Conservation (phyloP, 2,329 filamentous ascomycete genomes). For the Thelonectria blattea region DNA sequence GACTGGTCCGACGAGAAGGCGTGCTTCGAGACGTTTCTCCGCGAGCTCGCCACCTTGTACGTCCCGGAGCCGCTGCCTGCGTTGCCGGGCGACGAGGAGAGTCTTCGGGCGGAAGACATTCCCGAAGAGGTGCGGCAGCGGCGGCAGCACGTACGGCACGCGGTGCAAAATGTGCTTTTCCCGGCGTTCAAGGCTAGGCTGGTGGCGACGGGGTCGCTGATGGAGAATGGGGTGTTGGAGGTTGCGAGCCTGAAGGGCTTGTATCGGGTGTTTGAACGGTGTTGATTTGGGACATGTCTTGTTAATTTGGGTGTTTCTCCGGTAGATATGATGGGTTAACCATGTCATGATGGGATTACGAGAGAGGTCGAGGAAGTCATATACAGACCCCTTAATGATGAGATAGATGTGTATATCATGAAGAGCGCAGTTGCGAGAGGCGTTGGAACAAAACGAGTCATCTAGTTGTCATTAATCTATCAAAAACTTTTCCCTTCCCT, state of each 20-base stretch:
- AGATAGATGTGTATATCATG: not conserved
- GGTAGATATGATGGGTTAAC: not conserved
- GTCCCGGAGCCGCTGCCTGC: constrained; percentile 83
- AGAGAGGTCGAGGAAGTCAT: not conserved
- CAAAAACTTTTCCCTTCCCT: constrained; percentile 11
- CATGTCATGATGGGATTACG: not conserved
- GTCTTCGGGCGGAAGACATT: constrained; percentile 45
- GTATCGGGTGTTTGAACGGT: constrained; percentile 94
- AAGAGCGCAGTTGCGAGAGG: not conserved
- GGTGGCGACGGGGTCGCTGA: constrained; percentile 78
- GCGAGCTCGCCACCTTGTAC: constrained; percentile 88
- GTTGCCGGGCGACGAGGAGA: constrained; percentile 42
- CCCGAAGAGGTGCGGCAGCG: constrained; percentile 62
- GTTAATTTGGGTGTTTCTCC: not conserved
- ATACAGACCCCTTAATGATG: not conserved
- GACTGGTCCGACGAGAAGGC: constrained; percentile 84
- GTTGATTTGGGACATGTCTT: constrained; percentile 55
- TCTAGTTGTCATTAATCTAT: constrained; percentile 6
- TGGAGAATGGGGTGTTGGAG: constrained; percentile 79
- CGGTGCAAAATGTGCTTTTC: constrained; percentile 86
- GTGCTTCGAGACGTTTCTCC: constrained; percentile 86
- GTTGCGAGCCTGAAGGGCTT: constrained; percentile 90
- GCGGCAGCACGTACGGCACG: constrained; percentile 72
- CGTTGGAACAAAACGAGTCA: not conserved
- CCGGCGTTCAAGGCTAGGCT: constrained; percentile 85